Evolutionary conservation across 257 asterid genomes (phyloP), one percentile per base, ranked within the genome.

Genomic region (Solanum dulcamara): DNA sequence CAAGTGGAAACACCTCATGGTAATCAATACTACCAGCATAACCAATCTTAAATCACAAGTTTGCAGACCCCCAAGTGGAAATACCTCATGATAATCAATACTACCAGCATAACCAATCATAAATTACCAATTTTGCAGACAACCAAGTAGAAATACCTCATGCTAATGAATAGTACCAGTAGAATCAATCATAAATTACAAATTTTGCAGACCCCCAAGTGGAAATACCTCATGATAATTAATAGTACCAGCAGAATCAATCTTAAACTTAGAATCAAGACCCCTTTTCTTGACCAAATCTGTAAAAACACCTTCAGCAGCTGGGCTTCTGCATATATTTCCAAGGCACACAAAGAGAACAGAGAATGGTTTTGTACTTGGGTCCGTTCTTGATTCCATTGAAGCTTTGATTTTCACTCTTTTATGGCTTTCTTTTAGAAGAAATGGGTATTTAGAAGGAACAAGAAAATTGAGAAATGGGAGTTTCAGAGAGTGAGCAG

Each of bases 231-330:
- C 95, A 35, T 96, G 98, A 85, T 95, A 94, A 84, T 89, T 89
- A 90, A 95, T 93, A 33, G 99, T 94, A 42, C 99, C 99, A 15
- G 99, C 99, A 83, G 99, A 97, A 88, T 95, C 99, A 84, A 97
- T 94, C 79, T 70, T 70, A 35, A 70, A 35, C 2, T 70, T 35
- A 0, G 28, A 70, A 35, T 92, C 93, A 59, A 97, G 93, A 4
- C 91, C 90, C 86, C 84, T 90, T 85, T 91, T 84, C 84, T 87
- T 90, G 1, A 96, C 97, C 35, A 94, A 91, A 86, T 96, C 93
- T 1, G 90, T 86, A 90, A 96, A 96, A 18, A 96, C 98, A 57
- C 95, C 99, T 83, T 96, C 98, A 17, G 98, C 99, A 26, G 99
- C 99, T n/a, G 99, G 98, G 89, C 97, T 96, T 88, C 99, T 91